A percentile compares a stretch with the other conserved stretches of the same genome.
These are phyloP conservation scores for Nakaseomyces uthaithaninus DNA, from an alignment of 1,139 yeast species.

Conservation along the genomic window DNA sequence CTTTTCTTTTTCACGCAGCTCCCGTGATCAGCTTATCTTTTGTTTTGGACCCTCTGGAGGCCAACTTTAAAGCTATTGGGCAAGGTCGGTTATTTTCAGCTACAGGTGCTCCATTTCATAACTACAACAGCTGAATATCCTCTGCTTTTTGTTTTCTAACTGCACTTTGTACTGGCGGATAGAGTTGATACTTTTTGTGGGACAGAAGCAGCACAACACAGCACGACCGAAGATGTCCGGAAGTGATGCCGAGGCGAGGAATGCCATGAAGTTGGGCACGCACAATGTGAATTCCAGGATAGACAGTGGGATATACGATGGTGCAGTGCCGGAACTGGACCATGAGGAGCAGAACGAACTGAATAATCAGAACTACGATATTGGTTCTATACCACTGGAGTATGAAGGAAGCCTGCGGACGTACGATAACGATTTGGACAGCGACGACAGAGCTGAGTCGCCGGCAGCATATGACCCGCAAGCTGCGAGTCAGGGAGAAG, in stretches of 20 bases:
- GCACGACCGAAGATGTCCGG: slow-evolving; percentile 1
- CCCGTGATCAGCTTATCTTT: too few species aligned
- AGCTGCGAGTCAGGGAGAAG: too few species aligned
- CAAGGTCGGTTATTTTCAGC: too few species aligned
- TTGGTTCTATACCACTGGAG: not conserved
- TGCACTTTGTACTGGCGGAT: too few species aligned
- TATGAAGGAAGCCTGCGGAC: not conserved
- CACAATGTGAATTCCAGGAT: not conserved
- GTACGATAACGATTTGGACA: not conserved
- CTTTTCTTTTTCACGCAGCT: too few species aligned
- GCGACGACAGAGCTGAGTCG: not conserved
- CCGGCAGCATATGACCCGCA: not conserved
- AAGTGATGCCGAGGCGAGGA: not conserved
- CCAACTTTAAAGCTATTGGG: too few species aligned
- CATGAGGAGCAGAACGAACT: not conserved
- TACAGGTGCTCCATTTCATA: too few species aligned
- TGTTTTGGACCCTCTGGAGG: too few species aligned
- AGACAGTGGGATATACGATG: slow-evolving; percentile 2
- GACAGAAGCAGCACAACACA: too few species aligned
- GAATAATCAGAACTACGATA: slow-evolving; percentile 1
- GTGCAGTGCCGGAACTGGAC: slow-evolving; percentile 4
- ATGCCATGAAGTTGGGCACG: not conserved
- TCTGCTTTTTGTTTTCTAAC: too few species aligned
- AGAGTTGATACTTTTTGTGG: too few species aligned
- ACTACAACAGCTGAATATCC: too few species aligned